Percentiles rank a stretch among this genome's conserved stretches.
Evolutionary conservation across 495 filamentous ascomycete genomes (phyloP).

Genomic region (Cenococcum geophilum): DNA sequence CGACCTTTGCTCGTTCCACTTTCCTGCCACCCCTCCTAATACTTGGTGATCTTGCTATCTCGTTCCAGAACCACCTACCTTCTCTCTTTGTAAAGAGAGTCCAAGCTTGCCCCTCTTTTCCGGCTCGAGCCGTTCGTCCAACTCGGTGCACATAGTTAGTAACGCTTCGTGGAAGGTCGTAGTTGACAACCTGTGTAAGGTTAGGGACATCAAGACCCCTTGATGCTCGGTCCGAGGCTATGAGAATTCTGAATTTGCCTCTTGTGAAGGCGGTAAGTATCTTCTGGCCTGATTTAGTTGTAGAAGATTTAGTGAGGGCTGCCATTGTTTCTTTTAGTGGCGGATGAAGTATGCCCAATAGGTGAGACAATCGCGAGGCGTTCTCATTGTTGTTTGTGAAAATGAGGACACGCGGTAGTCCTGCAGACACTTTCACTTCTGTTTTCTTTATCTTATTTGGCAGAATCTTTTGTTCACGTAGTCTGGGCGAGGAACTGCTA

Average conservation of each 20-base stretch:
- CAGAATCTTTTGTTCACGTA: background rate
- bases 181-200: constrained; percentile 83
- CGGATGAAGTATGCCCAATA: constrained; percentile 65
- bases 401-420: constrained; percentile 52
- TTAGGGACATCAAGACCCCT: constrained; percentile 82
- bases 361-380: constrained; percentile 69
- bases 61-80: constrained; percentile 79
- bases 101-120: constrained; percentile 70
- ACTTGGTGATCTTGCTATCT: constrained; percentile 50
- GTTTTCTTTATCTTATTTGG: background rate
- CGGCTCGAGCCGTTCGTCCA: constrained; percentile 83
- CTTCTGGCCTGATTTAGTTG: constrained; percentile 56
- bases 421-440: background rate
- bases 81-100: constrained; percentile 72
- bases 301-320: constrained; percentile 68
- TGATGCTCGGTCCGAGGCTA: constrained; percentile 86
- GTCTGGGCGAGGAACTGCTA: background rate
- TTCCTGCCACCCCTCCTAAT: constrained; percentile 22
- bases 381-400: constrained; percentile 86
- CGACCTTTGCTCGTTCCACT: constrained; percentile 15
- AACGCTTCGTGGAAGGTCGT: constrained; percentile 77
- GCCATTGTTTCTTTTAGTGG: constrained; percentile 51
- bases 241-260: constrained; percentile 63
- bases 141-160: constrained; percentile 89
- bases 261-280: constrained; percentile 57